Base-by-base conservation (phyloP, 2,329 filamentous ascomycete genomes). In the Aspergillus ochraceus region DNA sequence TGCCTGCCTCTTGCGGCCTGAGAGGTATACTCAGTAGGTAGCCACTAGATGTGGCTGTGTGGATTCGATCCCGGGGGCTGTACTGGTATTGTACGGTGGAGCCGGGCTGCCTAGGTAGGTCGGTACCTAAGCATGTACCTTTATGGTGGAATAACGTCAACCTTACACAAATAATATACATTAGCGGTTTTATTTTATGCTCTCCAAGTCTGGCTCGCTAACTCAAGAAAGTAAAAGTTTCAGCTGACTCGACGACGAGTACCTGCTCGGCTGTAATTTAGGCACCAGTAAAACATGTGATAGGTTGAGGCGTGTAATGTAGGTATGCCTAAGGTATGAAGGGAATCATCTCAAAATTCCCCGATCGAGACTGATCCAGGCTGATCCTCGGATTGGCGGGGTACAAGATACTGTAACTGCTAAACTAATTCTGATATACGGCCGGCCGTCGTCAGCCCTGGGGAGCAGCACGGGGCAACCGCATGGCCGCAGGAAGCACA, bases 311-410 rank as follows among this genome's bases (percentile, higher is more conserved):
- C 17, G 12, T n/a, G 42, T n/a, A 17, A 19, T n/a, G 42, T n/a
- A 17, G 42, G 42, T 46, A 46, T 46, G 42, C 42, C 42, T n/a
- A n/a, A 46, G 14, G 39, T 42, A 17, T 19, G 14, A 19, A 19
- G n/a, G n/a, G 11, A 49, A 55, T 55, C 36, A 49, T 49, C 53
- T 49, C 45, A 20, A 55, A 55, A 55, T 4, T 55, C 46, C 53
- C 45, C 10, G 12, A 55, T 55, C 11, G n/a, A 55, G 53, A 45
- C 45, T 49, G 22, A 4, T 22, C 49, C 6, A 29, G 29, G 42
- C 29, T 46, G 53, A 55, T 55, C 6, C 20, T 19, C 8, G 6
- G 26, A 49, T 39, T 32, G 29, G 53, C 45, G 53, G 53, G 53
- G 47, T 49, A 20, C n/a, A 6, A n/a, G 36, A 49, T n/a, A 22